Base-by-base conservation (phyloP, 495 filamentous ascomycete genomes). In the Sordaria brevicollis region DNA sequence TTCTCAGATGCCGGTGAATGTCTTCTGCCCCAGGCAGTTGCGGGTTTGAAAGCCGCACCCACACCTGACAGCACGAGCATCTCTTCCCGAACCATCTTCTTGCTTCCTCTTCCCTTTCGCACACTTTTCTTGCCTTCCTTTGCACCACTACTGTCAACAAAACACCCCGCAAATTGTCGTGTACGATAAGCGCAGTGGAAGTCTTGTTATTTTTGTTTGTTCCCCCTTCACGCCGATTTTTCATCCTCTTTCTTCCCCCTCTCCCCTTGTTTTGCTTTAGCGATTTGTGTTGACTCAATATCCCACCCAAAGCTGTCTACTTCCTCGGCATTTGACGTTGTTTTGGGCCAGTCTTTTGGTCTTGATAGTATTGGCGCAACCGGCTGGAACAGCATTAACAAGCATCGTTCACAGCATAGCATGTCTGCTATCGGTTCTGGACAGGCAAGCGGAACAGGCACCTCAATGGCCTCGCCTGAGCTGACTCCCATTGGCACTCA, bases 391-490 rank as follows among this genome's bases (percentile, higher is more conserved):
- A 80, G 83, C 37, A 88, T 92, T 78, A 86, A 81, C 72, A 91
- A 91, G 73, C 92, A 96, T 79, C 90, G 91, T 65, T 87, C 88
- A n/a, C 92, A 94, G 75, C 90, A 92, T 69, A 94, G 89, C 76
- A 87, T 96, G 75, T 91, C 92, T 8, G 87, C 89, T 71, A 91
- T 89, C 75, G 78, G 78, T 70, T 79, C 81, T 39, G 72, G 75
- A 8, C 76, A 76, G 57, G 74, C 79, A 66, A 78, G 75, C 68
- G 75, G 79, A 21, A 73, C 72, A 21, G 78, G 77, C n/a, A n/a
- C n/a, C 57, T 68, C 74, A 43, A 36, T 76, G 33, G 75, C 75
- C 33, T 80, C 81, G 29, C 74, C 76, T 15, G 82, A 84, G 57
- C 71, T 73, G 35, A 76, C 69, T 71, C 81, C 81, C 36, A 78